These are phyloP conservation scores for Coemansia furcata DNA, from an alignment of 192 early-diverging fungal species.

Conservation along the genomic window DNA sequence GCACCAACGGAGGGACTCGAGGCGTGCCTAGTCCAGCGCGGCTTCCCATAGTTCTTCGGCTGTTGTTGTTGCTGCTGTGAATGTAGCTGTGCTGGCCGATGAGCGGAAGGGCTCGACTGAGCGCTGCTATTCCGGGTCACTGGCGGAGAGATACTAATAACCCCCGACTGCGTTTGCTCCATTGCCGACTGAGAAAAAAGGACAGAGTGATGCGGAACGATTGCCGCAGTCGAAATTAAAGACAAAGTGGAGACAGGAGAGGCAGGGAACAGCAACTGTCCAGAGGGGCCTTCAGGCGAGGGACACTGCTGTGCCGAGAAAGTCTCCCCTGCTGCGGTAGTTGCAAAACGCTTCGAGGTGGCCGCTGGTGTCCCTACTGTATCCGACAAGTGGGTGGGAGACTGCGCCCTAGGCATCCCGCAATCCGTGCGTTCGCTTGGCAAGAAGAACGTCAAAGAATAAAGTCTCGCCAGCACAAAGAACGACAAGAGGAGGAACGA, in stretches of 20 bases:
- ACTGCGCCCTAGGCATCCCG: slow-evolving; percentile 3
- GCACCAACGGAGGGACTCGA: not conserved
- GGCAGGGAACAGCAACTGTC: not conserved
- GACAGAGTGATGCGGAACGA: not conserved
- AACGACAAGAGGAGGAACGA: too few species aligned
- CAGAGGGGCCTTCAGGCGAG: slow-evolving; percentile 5
- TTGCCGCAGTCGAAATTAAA: slow-evolving; percentile 1
- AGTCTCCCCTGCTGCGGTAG: slow-evolving; percentile 2
- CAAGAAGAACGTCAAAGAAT: not conserved
- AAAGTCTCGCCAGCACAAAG: not conserved
- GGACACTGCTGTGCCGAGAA: not conserved
- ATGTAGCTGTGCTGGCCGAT: slow-evolving; percentile 5
- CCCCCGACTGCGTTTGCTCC: slow-evolving; percentile 10
- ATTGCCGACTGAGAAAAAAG: not conserved
- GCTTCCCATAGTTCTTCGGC: slow-evolving; percentile 5
- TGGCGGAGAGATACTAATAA: slow-evolving; percentile 23
- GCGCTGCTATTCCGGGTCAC: slow-evolving; percentile 31
- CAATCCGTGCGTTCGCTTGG: not conserved
- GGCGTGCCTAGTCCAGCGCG: slow-evolving; percentile 5
- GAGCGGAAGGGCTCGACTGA: slow-evolving; percentile 26
- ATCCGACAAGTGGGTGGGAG: not conserved
- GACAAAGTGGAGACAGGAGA: not conserved
- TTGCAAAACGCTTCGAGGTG: not conserved
- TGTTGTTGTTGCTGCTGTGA: slow-evolving; percentile 15
- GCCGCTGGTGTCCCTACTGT: not conserved